A percentile compares a stretch with the other conserved stretches of the same genome.
phyloP scores from a whole-genome alignment of 495 filamentous ascomycete species.

The Thermothielavioides terrestris region DNA sequence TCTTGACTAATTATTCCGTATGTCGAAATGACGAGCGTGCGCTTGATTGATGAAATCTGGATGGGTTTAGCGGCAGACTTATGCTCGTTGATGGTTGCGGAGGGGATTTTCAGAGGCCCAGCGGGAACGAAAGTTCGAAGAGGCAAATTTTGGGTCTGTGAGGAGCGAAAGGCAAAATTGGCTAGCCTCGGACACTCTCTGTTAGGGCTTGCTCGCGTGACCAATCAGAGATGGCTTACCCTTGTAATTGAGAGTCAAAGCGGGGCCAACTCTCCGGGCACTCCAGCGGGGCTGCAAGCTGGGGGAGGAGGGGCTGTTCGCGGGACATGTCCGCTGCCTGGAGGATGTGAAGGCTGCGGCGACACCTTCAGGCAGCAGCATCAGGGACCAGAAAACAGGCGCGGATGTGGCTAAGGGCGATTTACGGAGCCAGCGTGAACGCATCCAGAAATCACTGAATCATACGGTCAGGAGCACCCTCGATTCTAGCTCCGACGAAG shows the following conservation, averaged over 20 bases:
- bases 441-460: background rate
- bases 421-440: no score
- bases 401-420: background rate
- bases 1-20: constrained; percentile 42
- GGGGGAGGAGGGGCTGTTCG: background rate
- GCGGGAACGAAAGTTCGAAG: constrained; percentile 25
- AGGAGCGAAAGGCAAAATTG: constrained; percentile 23
- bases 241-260: background rate
- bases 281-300: background rate
- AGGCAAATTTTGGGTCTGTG: constrained; percentile 31
- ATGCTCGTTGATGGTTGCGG: constrained; percentile 35
- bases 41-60: constrained; percentile 39
- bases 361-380: constrained; percentile 2
- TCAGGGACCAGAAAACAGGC: background rate
- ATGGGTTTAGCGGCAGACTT: constrained; percentile 35
- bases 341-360: background rate
- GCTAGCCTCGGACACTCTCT: constrained; percentile 13
- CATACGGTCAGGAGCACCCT: no score
- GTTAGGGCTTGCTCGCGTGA: constrained; percentile 24
- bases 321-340: background rate
- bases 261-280: constrained; percentile 2
- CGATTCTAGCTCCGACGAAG: no score
- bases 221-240: constrained; percentile 20
- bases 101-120: constrained; percentile 27
- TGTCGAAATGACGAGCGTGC: constrained; percentile 38